These are phyloP conservation scores for Pterulicium gracile DNA, from an alignment of 1,284 basidiomycete species.

Conservation along the genomic window DNA sequence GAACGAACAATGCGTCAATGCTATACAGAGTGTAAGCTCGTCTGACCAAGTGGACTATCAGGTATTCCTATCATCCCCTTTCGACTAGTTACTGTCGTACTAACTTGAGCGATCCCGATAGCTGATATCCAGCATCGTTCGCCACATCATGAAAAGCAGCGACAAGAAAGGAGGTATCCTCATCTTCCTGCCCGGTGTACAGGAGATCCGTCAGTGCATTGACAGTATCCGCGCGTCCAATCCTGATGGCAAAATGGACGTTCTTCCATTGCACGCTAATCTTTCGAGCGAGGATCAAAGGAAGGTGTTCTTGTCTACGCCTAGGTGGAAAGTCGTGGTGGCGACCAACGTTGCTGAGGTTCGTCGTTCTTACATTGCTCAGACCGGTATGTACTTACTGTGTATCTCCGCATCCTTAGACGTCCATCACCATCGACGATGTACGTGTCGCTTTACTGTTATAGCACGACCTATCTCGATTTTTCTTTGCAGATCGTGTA, in stretches of 20 bases:
- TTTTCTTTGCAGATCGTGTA: slow-evolving; percentile 31
- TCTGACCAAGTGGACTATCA: slow-evolving; percentile 69
- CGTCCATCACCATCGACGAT: slow-evolving; percentile 91
- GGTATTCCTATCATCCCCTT: slow-evolving; percentile 22
- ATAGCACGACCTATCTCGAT: neutral
- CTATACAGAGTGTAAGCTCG: slow-evolving; percentile 52
- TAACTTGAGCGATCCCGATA: slow-evolving; percentile 18
- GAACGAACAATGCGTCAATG: slow-evolving; percentile 38
- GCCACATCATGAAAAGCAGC: slow-evolving; percentile 50
- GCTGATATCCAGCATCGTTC: slow-evolving; percentile 60
- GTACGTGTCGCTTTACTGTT: slow-evolving; percentile 24
- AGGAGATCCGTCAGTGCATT: slow-evolving; percentile 80
- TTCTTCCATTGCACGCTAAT: slow-evolving; percentile 87
- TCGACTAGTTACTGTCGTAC: neutral
- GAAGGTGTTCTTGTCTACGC: slow-evolving; percentile 58
- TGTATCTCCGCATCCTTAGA: slow-evolving; percentile 39
- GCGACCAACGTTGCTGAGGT: slow-evolving; percentile 87
- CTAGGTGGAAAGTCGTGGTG: slow-evolving; percentile 78
- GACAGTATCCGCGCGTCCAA: slow-evolving; percentile 43
- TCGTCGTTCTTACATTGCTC: slow-evolving; percentile 10
- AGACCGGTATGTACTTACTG: neutral
- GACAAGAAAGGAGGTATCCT: slow-evolving; percentile 59
- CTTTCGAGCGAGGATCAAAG: slow-evolving; percentile 80
- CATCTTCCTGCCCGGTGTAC: slow-evolving; percentile 83
- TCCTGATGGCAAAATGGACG: slow-evolving; percentile 34